A percentile compares a stretch with the other conserved stretches of the same genome.
Evolutionary conservation across 768 basidiomycete genomes (phyloP).

Genomic region (Fomitopsis serialis): DNA sequence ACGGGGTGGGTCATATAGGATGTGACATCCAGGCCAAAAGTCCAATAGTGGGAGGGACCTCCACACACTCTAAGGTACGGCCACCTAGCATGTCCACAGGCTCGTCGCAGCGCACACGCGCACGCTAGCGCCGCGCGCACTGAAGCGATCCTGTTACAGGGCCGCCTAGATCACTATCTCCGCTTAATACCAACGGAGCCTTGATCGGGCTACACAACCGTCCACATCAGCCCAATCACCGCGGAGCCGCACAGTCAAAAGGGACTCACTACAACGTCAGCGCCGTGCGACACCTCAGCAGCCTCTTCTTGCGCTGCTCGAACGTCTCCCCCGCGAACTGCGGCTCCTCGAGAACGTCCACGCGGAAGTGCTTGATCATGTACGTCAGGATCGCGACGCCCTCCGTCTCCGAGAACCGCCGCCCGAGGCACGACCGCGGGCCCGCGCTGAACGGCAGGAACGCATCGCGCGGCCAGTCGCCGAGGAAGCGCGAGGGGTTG

Average conservation of each 20-base stretch:
- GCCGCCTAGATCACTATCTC: background rate
- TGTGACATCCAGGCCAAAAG: too few relatives aligned
- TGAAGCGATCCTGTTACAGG: too few relatives aligned
- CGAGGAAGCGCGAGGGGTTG: conserved; percentile 41
- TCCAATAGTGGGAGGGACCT: too few relatives aligned
- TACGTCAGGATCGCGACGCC: conserved; percentile 43
- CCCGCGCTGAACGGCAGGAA: conserved; percentile 49
- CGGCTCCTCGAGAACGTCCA: conserved; percentile 26
- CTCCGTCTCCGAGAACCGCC: conserved; percentile 47
- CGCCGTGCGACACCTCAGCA: conserved; percentile 11
- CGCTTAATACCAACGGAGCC: conserved; percentile 18
- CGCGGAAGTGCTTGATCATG: conserved; percentile 41
- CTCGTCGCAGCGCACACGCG: too few relatives aligned
- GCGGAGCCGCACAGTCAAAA: background rate
- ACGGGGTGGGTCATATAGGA: too few relatives aligned
- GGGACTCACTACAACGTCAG: conserved; percentile 20
- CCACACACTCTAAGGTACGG: too few relatives aligned
- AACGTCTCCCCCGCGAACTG: conserved; percentile 40
- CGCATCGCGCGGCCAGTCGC: conserved; percentile 49
- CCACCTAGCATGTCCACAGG: background rate
- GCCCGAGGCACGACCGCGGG: conserved; percentile 40
- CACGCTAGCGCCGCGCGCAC: too few relatives aligned
- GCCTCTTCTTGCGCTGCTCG: conserved; percentile 34
- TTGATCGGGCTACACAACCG: conserved; percentile 9
- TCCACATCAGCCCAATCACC: background rate